These are phyloP conservation scores for Aspergillus clavatus DNA, from an alignment of 2,329 filamentous ascomycete species.

Conservation along the genomic window DNA sequence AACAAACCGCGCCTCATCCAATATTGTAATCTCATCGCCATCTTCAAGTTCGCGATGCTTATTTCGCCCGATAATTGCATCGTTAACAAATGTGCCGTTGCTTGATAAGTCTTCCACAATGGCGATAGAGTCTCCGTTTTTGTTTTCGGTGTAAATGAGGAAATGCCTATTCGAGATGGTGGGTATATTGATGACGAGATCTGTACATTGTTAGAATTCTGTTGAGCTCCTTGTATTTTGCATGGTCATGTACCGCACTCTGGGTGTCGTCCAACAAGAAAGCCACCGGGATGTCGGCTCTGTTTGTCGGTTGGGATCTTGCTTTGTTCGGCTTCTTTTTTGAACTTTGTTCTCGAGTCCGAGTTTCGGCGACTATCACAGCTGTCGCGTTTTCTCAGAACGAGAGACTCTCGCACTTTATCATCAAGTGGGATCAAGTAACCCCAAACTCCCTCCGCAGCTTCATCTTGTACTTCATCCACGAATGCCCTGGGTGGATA, in stretches of 20 bases:
- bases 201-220: conserved; percentile 36
- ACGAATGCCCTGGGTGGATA: conserved; percentile 67
- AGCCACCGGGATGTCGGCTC: conserved; percentile 67
- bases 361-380: conserved; percentile 54
- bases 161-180: conserved; percentile 77
- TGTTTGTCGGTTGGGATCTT: conserved; percentile 54
- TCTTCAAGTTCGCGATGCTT: conserved; percentile 84
- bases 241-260: conserved; percentile 70
- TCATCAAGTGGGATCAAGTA: conserved; percentile 81
- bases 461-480: conserved; percentile 81
- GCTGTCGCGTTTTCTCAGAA: conserved; percentile 67
- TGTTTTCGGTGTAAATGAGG: conserved; percentile 53
- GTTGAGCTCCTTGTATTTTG: neutral
- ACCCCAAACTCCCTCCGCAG: conserved; percentile 85
- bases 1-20: conserved; percentile 79
- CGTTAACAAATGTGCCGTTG: conserved; percentile 96
- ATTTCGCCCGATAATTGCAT: conserved; percentile 84
- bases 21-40: conserved; percentile 82
- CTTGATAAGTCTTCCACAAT: conserved; percentile 89
- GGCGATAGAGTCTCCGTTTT: conserved; percentile 56
- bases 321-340: conserved; percentile 43
- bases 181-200: conserved; percentile 69
- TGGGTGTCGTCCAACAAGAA: conserved; percentile 84
- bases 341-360: conserved; percentile 33
- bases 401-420: conserved; percentile 63